Percentiles rank a stretch among this genome's conserved stretches.
Evolutionary conservation across 73 alveolate genomes (phyloP).

Genomic region (Tetrahymena elliotti): DNA sequence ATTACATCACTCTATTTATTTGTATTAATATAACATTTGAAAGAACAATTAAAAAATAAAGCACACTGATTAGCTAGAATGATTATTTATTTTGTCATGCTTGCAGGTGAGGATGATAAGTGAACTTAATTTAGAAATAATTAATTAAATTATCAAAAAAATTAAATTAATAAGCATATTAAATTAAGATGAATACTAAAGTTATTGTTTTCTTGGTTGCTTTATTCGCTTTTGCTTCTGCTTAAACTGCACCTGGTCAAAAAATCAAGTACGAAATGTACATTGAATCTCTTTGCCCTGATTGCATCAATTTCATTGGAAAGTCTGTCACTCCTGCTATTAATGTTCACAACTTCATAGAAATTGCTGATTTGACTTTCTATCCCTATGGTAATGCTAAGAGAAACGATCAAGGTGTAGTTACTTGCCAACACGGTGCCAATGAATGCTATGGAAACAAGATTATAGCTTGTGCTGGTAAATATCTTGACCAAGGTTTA

Average conservation of each 20-base stretch:
- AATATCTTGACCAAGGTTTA: conserved; percentile 29
- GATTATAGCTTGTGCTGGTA: conserved; percentile 49
- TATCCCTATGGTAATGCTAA: conserved; percentile 61
- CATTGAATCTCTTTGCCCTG: conserved; percentile 59
- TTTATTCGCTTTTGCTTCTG: neutral
- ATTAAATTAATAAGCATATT: neutral
- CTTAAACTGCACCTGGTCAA: neutral
- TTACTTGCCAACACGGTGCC: conserved; percentile 50
- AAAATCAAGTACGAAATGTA: conserved; percentile 20
- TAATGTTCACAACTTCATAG: conserved; percentile 23
- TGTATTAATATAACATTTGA: no score
- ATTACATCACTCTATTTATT: no score
- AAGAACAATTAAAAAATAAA: no score
- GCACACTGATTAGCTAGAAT: neutral
- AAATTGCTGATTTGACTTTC: conserved; percentile 46
- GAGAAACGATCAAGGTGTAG: conserved; percentile 31
- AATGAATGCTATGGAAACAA: conserved; percentile 60
- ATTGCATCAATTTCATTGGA: conserved; percentile 40
- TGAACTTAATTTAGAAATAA: neutral
- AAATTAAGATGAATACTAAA: neutral
- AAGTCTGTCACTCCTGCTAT: conserved; percentile 37
- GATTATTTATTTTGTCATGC: no score
- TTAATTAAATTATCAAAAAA: neutral
- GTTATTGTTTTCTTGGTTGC: neutral
- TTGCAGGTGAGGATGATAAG: no score